Conservation (phyloP, 192 early-diverging fungal genomes). For the Spizellomyces punctatus region DNA sequence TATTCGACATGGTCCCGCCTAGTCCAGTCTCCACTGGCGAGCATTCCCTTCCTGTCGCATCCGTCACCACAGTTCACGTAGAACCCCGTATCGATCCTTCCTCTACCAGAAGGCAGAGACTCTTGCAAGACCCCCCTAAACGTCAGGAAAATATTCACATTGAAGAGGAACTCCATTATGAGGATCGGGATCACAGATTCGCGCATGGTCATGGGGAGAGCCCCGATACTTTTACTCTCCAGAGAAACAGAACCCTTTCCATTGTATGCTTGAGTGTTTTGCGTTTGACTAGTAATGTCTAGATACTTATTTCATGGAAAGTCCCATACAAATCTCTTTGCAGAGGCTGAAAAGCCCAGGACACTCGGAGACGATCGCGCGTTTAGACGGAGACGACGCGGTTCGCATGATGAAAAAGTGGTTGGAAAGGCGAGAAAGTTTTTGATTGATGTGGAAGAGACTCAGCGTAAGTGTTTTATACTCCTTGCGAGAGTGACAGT, state of each 20-base stretch:
- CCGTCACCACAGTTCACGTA: slow-evolving; percentile 24
- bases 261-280: slow-evolving; percentile 14
- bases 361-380: not conserved
- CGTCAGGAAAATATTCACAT: slow-evolving; percentile 33
- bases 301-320: not conserved
- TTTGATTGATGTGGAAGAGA: slow-evolving; percentile 83
- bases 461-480: slow-evolving; percentile 54
- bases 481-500: not conserved
- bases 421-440: slow-evolving; percentile 66
- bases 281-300: not conserved
- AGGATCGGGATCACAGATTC: slow-evolving; percentile 36
- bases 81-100: slow-evolving; percentile 7
- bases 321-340: slow-evolving; percentile 15
- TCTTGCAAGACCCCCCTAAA: not conserved
- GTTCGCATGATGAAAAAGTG: slow-evolving; percentile 49
- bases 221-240: slow-evolving; percentile 11
- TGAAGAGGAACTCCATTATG: slow-evolving; percentile 44
- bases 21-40: no score
- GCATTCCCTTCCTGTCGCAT: slow-evolving; percentile 6
- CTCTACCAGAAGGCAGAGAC: not conserved
- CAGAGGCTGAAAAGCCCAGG: not conserved
- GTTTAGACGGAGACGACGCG: slow-evolving; percentile 16
- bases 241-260: slow-evolving; percentile 25
- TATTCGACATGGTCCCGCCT: no score
- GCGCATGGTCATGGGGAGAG: slow-evolving; percentile 34